phyloP scores from a whole-genome alignment of 164 flowering plant species.

The Nymphaea thermarum region DNA sequence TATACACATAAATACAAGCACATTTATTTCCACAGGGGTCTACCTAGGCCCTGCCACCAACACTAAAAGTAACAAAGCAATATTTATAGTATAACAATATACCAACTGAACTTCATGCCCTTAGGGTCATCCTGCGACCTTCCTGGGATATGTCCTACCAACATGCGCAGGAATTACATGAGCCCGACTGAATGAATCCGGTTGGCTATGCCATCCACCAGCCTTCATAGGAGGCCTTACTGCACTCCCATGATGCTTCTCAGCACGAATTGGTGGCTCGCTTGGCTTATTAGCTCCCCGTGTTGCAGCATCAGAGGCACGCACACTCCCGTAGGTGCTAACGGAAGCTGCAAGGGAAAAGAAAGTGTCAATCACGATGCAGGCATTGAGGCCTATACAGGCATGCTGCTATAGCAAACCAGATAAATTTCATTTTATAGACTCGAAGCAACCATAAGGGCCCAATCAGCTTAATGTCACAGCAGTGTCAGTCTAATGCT shows the following conservation, averaged over 20 bases:
- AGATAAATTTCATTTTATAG: too few species aligned
- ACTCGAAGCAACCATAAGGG: too few species aligned
- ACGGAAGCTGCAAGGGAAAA: conserved; percentile 22
- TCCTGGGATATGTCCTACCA: conserved; percentile 36
- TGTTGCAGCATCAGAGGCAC: conserved; percentile 29
- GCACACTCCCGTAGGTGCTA: conserved; percentile 14
- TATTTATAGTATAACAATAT: not conserved
- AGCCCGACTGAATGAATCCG: conserved; percentile 25
- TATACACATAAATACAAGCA: too few species aligned
- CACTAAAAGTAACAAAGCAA: not conserved
- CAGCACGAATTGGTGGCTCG: conserved; percentile 29
- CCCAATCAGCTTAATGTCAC: too few species aligned
- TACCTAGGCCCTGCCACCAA: too few species aligned
- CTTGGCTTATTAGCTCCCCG: conserved; percentile 30
- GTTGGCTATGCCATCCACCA: conserved; percentile 15
- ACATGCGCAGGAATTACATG: conserved; percentile 26
- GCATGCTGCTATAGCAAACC: too few species aligned
- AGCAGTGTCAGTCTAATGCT: too few species aligned
- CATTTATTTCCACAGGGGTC: too few species aligned
- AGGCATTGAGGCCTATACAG: not conserved
- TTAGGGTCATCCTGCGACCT: conserved; percentile 45
- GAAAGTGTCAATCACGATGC: not conserved
- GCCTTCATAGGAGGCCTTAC: conserved; percentile 15
- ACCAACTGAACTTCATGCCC: not conserved
- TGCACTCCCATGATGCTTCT: conserved; percentile 3